Percentiles rank a stretch among this genome's conserved stretches.
phyloP scores from a whole-genome alignment of 192 early-diverging fungal genomes.

The Backusella liffmaniae region DNA sequence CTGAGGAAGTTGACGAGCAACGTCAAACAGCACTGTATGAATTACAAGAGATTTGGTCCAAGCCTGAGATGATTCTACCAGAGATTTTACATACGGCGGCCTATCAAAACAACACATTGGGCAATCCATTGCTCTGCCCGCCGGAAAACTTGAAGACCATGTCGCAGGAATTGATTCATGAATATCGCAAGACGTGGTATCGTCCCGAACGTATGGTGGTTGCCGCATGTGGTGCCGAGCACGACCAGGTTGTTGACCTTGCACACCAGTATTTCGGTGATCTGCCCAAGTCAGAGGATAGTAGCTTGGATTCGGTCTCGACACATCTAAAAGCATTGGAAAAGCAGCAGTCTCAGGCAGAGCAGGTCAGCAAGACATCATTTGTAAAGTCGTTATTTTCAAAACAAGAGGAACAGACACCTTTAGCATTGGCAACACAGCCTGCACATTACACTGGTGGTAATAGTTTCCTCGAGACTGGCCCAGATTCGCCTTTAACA shows the following conservation, averaged over 20 bases:
- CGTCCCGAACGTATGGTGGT: slow-evolving; percentile 91
- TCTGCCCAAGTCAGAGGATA: slow-evolving; percentile 35
- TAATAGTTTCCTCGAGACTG: slow-evolving; percentile 64
- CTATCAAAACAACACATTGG: slow-evolving; percentile 75
- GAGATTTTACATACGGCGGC: slow-evolving; percentile 87
- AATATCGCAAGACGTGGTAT: slow-evolving; percentile 82
- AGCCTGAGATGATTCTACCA: slow-evolving; percentile 83
- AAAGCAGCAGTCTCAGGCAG: slow-evolving; percentile 20
- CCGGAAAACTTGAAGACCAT: slow-evolving; percentile 63
- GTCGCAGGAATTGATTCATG: slow-evolving; percentile 63
- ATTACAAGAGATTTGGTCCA: slow-evolving; percentile 80
- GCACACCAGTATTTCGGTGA: slow-evolving; percentile 77
- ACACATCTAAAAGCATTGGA: slow-evolving; percentile 20
- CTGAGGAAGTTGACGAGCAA: slow-evolving; percentile 82
- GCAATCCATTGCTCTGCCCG: slow-evolving; percentile 77
- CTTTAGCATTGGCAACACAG: slow-evolving; percentile 39
- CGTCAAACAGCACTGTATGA: slow-evolving; percentile 80
- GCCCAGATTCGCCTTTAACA: slow-evolving; percentile 64
- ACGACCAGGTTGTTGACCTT: slow-evolving; percentile 76
- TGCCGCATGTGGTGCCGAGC: slow-evolving; percentile 82
- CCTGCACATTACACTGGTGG: slow-evolving; percentile 83
- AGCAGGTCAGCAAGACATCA: slow-evolving; percentile 10
- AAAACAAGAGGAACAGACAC: neutral
- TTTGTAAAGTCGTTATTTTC: slow-evolving; percentile 33
- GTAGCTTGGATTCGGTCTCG: slow-evolving; percentile 23